phyloP scores from a whole-genome alignment of 2,329 filamentous ascomycete genomes.

The Lachnellula willkommii region DNA sequence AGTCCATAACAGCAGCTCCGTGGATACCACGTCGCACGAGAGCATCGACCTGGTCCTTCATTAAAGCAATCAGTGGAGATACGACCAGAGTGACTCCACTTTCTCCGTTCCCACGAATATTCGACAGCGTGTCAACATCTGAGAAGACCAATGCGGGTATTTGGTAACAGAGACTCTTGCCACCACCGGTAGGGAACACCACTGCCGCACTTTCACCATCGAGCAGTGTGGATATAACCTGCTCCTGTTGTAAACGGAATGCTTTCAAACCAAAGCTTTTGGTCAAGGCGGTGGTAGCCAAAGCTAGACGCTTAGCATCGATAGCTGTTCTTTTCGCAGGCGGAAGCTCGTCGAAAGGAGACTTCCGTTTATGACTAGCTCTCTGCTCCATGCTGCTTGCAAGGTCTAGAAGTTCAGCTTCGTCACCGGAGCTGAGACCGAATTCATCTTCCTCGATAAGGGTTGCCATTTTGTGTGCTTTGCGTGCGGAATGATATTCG shows the following conservation, averaged over 20 bases:
- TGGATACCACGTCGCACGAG: slow-evolving; percentile 44
- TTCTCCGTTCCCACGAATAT: slow-evolving; percentile 19
- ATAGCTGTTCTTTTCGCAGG: slow-evolving; percentile 7
- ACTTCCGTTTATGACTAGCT: background rate
- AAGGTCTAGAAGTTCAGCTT: slow-evolving; percentile 14
- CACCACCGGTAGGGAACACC: slow-evolving; percentile 39
- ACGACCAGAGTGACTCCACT: slow-evolving; percentile 51
- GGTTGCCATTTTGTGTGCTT: background rate
- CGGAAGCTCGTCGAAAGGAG: background rate
- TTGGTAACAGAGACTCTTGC: slow-evolving; percentile 40
- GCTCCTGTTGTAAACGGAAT: slow-evolving; percentile 43
- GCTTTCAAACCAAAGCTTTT: slow-evolving; percentile 35
- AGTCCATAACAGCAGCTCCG: slow-evolving; percentile 49
- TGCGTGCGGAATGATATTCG: no score
- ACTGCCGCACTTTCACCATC: slow-evolving; percentile 39
- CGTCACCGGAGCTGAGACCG: slow-evolving; percentile 16
- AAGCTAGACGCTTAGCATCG: slow-evolving; percentile 3
- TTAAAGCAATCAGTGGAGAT: slow-evolving; percentile 51
- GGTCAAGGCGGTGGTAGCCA: slow-evolving; percentile 34
- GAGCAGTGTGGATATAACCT: slow-evolving; percentile 39
- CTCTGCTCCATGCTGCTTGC: background rate
- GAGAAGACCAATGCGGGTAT: slow-evolving; percentile 40
- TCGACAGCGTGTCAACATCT: slow-evolving; percentile 33
- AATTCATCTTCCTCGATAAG: slow-evolving; percentile 11
- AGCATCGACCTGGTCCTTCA: slow-evolving; percentile 57